phyloP scores from a whole-genome alignment of 192 early-diverging fungal species.

The Backusella psychrophila region DNA sequence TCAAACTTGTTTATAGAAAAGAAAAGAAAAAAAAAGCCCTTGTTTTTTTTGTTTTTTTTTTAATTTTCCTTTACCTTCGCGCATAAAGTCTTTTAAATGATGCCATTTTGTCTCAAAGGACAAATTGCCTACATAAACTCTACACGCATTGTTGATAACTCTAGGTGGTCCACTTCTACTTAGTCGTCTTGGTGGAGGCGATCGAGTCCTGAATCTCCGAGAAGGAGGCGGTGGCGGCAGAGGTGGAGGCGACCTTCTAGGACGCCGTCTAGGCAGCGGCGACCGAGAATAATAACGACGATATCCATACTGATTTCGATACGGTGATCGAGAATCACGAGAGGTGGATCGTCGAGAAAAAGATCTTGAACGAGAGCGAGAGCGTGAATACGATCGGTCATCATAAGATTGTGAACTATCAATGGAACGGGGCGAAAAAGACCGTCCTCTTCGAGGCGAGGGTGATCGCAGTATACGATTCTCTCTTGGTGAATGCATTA shows the following conservation, averaged over 20 bases:
- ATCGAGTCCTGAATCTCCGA: constrained; percentile 23
- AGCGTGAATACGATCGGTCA: constrained; percentile 10
- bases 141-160: constrained; percentile 46
- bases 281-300: constrained; percentile 10
- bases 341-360: constrained; percentile 17
- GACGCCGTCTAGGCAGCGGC: neutral
- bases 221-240: constrained; percentile 3
- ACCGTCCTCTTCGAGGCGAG: neutral
- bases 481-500: neutral
- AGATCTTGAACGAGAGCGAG: constrained; percentile 15
- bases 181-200: constrained; percentile 8
- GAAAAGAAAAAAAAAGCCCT: no score
- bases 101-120: constrained; percentile 72
- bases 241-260: constrained; percentile 14
- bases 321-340: constrained; percentile 28
- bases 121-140: constrained; percentile 87
- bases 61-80: constrained; percentile 52
- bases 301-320: constrained; percentile 5
- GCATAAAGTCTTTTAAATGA: constrained; percentile 83
- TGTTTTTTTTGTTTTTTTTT: neutral
- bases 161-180: neutral
- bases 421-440: neutral
- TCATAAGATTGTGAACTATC: constrained; percentile 3
- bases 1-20: neutral
- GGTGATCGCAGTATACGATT: neutral